Conservation (phyloP, 768 basidiomycete genomes). For the Tulasnella sp. region DNA sequence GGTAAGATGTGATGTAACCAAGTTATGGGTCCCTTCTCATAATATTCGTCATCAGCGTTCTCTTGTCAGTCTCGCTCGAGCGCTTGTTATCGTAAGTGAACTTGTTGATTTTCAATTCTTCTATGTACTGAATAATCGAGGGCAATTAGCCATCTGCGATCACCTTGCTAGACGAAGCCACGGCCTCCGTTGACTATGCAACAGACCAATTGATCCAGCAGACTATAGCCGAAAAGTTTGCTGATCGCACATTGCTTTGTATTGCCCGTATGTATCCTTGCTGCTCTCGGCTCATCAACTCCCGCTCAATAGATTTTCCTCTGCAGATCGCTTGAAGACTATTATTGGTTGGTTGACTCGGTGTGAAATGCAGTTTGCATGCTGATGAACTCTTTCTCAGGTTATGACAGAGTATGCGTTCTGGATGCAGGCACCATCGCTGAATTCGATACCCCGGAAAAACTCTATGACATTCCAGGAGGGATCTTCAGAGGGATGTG, state of each 20-base stretch:
- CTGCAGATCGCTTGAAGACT: not conserved
- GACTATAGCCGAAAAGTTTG: constrained; percentile 26
- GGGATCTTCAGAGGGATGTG: constrained; percentile 31
- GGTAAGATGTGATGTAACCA: constrained; percentile 18
- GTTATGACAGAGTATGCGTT: constrained; percentile 2
- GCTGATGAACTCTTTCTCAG: too few relatives aligned
- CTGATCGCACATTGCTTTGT: constrained; percentile 15
- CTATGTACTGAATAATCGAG: not conserved
- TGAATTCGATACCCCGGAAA: too few relatives aligned
- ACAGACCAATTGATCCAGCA: constrained; percentile 21
- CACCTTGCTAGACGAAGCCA: constrained; percentile 12
- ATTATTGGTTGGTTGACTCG: constrained; percentile 34
- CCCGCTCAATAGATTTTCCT: not conserved
- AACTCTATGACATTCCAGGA: constrained; percentile 31
- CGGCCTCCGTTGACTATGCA: constrained; percentile 24
- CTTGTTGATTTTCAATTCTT: too few relatives aligned
- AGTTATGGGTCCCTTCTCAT: constrained; percentile 5
- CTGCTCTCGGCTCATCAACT: not conserved
- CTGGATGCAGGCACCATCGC: constrained; percentile 14
- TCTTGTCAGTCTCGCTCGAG: constrained; percentile 13
- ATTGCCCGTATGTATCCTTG: constrained; percentile 10
- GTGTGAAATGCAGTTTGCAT: too few relatives aligned
- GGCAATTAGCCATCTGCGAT: constrained; percentile 42
- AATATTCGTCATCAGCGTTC: constrained; percentile 30
- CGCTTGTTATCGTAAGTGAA: constrained; percentile 44